Evolutionary conservation across 1,139 yeast species (phyloP).

Genomic region (Diutina pseudorugosa): DNA sequence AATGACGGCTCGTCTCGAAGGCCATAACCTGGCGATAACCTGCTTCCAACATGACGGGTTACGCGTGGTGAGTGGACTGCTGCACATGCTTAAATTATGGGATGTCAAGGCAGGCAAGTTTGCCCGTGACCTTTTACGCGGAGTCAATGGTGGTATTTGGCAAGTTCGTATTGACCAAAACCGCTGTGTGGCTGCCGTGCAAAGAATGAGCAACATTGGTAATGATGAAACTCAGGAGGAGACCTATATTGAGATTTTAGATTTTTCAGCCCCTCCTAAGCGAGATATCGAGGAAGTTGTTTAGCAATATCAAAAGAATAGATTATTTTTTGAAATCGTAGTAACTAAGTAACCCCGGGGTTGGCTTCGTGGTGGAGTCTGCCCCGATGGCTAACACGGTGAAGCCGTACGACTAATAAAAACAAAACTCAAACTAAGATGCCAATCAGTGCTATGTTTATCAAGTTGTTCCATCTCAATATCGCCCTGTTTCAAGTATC

Average conservation of each 20-base stretch:
- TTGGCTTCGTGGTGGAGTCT: too few species aligned
- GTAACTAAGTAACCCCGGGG: too few species aligned
- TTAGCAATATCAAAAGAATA: background rate
- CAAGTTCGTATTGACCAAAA: conserved; percentile 81
- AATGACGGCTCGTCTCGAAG: conserved; percentile 58
- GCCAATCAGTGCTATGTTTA: too few species aligned
- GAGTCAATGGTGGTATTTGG: conserved; percentile 83
- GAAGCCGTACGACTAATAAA: too few species aligned
- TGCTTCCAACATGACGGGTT: conserved; percentile 87
- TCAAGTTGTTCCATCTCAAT: too few species aligned
- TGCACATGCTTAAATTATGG: conserved; percentile 71
- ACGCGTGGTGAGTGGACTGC: conserved; percentile 82
- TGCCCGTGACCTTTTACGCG: conserved; percentile 63
- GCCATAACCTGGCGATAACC: conserved; percentile 83
- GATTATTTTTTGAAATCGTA: too few species aligned
- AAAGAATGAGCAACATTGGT: conserved; percentile 19
- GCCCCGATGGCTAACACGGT: too few species aligned
- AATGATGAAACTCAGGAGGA: conserved; percentile 16
- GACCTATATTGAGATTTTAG: conserved; percentile 69
- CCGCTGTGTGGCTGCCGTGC: conserved; percentile 90
- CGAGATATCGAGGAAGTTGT: background rate
- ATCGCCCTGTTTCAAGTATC: too few species aligned
- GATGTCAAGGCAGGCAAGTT: conserved; percentile 68
- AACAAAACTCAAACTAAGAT: too few species aligned
- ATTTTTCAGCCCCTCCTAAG: conserved; percentile 29